Percentiles rank a stretch among this genome's conserved stretches.
phyloP scores from a whole-genome alignment of 805 yeast genomes.

The Komagataella pseudopastoris region DNA sequence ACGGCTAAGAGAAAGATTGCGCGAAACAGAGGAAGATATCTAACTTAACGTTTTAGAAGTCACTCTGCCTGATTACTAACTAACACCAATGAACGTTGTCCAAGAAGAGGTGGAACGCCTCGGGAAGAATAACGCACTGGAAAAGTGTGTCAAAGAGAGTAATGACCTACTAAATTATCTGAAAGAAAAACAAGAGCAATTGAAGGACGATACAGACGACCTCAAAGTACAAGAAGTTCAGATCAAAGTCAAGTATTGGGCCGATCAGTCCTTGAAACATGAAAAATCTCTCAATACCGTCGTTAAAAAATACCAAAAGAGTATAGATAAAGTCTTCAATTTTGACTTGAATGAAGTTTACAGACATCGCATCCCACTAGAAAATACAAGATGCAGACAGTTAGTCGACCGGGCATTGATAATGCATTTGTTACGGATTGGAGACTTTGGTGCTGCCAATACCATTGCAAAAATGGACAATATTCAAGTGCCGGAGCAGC shows the following conservation, averaged over 20 bases:
- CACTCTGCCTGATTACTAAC: background rate
- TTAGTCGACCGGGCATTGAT: conserved; percentile 15
- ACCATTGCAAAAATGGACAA: conserved; percentile 16
- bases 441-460: conserved; percentile 14
- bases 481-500: conserved; percentile 12
- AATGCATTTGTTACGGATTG: conserved; percentile 18
- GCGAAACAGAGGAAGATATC: background rate
- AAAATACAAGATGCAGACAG: conserved; percentile 3
- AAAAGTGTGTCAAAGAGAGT: conserved; percentile 14
- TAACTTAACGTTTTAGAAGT: background rate
- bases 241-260: conserved; percentile 7
- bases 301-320: conserved; percentile 13
- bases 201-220: conserved; percentile 8
- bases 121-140: conserved; percentile 15
- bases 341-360: conserved; percentile 13
- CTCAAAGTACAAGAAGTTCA: conserved; percentile 4
- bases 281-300: conserved; percentile 12
- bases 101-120: conserved; percentile 17
- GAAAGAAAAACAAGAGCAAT: conserved; percentile 9
- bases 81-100: conserved; percentile 6
- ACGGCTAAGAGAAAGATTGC: background rate
- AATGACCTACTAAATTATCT: conserved; percentile 13
- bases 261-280: conserved; percentile 18
- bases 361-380: conserved; percentile 10
- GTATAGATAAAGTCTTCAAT: conserved; percentile 13